These are phyloP conservation scores for Pistacia vera DNA, from an alignment of 345 rosid species.

Conservation along the genomic window DNA sequence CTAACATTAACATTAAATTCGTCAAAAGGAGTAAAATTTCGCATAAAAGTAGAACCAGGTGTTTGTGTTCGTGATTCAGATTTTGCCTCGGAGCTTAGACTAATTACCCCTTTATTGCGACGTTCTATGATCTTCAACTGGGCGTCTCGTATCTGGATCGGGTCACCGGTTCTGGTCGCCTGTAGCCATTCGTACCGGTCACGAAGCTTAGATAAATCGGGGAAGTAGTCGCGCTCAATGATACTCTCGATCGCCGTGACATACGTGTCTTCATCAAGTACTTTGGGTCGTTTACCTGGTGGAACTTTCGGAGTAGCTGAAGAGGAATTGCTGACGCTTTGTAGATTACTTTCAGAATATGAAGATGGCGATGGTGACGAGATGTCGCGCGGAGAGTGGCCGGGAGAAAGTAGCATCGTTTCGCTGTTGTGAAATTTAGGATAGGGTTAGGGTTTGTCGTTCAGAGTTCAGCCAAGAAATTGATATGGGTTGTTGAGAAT, in stretches of 20 bases:
- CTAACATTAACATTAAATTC: constrained; percentile 59
- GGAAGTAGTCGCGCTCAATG: constrained; percentile 95
- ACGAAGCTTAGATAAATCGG: constrained; percentile 89
- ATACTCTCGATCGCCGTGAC: constrained; percentile 90
- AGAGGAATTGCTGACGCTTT: constrained; percentile 33
- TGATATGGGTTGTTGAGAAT: not conserved
- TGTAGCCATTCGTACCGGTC: constrained; percentile 96
- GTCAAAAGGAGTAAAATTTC: constrained; percentile 80
- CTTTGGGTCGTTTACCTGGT: constrained; percentile 57
- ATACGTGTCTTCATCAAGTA: constrained; percentile 86
- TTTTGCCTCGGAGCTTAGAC: constrained; percentile 37
- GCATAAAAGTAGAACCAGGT: constrained; percentile 82
- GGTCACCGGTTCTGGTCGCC: constrained; percentile 82
- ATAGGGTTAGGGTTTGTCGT: not conserved
- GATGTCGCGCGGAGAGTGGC: constrained; percentile 80
- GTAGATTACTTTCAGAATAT: constrained; percentile 29
- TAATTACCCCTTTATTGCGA: constrained; percentile 55
- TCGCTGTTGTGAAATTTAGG: constrained; percentile 12
- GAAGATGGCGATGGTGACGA: constrained; percentile 67
- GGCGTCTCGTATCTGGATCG: constrained; percentile 88
- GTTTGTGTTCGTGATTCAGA: constrained; percentile 58
- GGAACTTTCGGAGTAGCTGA: constrained; percentile 27
- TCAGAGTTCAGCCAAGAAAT: not conserved
- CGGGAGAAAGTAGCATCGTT: constrained; percentile 74
- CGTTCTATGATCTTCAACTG: constrained; percentile 95